Evolutionary conservation across 2,329 filamentous ascomycete genomes (phyloP).

Genomic region (Penicillium sumatraense): DNA sequence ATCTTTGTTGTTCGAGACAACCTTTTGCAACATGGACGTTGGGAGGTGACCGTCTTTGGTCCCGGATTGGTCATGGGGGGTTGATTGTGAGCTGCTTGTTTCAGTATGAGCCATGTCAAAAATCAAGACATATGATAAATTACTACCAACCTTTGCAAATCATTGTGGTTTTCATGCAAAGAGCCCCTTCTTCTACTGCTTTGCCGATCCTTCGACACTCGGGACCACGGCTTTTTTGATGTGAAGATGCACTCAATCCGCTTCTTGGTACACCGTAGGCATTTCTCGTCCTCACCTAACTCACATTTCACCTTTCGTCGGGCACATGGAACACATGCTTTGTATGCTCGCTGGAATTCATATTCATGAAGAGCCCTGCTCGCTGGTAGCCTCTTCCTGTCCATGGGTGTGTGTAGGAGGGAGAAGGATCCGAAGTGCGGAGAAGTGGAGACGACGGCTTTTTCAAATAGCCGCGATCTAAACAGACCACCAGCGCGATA

Average conservation of each 20-base stretch:
- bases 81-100: neutral
- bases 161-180: neutral
- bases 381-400: constrained; percentile 12
- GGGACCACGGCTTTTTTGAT: constrained; percentile 30
- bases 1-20: constrained; percentile 57
- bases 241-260: constrained; percentile 49
- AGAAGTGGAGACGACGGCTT: constrained; percentile 10
- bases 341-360: constrained; percentile 53
- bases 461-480: constrained; percentile 8
- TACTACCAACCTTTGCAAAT: neutral
- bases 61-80: constrained; percentile 3
- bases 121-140: neutral
- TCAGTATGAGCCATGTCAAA: neutral
- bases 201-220: constrained; percentile 6
- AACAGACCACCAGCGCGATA: too few species aligned
- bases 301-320: constrained; percentile 53
- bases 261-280: constrained; percentile 45
- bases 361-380: constrained; percentile 23
- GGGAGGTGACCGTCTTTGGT: constrained; percentile 31
- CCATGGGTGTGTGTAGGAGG: constrained; percentile 2
- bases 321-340: constrained; percentile 53
- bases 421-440: constrained; percentile 4
- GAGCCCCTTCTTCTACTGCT: neutral
- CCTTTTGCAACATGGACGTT: constrained; percentile 51
- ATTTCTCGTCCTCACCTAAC: constrained; percentile 41